These are phyloP conservation scores for Geotrichum bryndzae DNA, from an alignment of 1,139 yeast genomes.

Conservation along the genomic window DNA sequence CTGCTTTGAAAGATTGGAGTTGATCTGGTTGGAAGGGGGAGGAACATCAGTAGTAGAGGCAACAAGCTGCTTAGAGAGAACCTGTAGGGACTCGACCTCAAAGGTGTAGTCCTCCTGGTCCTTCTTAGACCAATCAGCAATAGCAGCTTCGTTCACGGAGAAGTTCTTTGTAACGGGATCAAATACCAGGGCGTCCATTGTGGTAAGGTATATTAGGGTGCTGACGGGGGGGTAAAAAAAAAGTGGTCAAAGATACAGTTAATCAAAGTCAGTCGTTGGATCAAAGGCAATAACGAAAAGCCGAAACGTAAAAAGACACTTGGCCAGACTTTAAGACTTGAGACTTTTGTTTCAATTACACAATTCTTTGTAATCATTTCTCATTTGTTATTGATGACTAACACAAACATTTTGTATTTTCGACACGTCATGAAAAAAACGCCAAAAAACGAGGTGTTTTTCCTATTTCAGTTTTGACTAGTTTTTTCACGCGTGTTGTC, in stretches of 20 bases:
- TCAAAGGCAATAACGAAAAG: not conserved
- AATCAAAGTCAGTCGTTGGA: not conserved
- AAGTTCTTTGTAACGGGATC: slow-evolving; percentile 13
- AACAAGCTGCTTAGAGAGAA: slow-evolving; percentile 54
- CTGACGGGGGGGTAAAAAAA: not conserved
- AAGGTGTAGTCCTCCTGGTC: slow-evolving; percentile 6
- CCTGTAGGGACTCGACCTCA: slow-evolving; percentile 60
- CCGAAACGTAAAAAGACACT: not conserved
- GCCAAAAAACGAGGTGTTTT: not conserved
- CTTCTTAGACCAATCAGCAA: not conserved
- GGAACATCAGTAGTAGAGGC: slow-evolving; percentile 58
- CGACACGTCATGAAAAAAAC: not conserved
- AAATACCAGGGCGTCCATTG: slow-evolving; percentile 9
- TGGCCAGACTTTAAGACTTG: not conserved
- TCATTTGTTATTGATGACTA: not conserved
- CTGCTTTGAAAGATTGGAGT: slow-evolving; percentile 44
- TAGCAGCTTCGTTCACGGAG: not conserved
- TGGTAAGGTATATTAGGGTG: not conserved
- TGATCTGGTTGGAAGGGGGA: slow-evolving; percentile 55
- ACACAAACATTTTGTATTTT: not conserved
- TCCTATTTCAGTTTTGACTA: not conserved
- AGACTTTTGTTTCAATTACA: not conserved
- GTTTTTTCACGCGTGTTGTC: not conserved
- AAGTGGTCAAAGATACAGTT: not conserved
- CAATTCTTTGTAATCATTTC: not conserved